Percentiles rank a stretch among this genome's conserved stretches.
These are phyloP conservation scores for Leccinum subgranulosum DNA, from an alignment of 768 basidiomycete species.

Conservation along the genomic window DNA sequence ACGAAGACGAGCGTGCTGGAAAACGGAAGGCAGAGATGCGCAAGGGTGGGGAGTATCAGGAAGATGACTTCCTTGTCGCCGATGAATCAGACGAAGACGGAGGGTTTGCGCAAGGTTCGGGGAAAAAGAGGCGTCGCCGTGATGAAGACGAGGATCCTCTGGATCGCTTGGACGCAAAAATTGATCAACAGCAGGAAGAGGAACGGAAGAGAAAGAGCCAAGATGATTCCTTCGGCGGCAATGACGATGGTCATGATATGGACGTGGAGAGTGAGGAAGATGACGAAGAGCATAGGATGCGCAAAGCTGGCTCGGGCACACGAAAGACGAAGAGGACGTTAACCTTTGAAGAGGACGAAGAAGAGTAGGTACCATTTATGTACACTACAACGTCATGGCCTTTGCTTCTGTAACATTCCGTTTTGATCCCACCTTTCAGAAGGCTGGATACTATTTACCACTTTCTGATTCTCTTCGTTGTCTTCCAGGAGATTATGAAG, in stretches of 20 bases:
- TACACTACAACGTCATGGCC: constrained; percentile 20
- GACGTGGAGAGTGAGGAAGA: constrained; percentile 74
- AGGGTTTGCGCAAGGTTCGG: constrained; percentile 33
- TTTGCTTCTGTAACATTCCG: constrained; percentile 42
- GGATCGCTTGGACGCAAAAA: constrained; percentile 69
- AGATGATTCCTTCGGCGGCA: constrained; percentile 30
- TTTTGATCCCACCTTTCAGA: constrained; percentile 54
- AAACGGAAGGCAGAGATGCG: constrained; percentile 49
- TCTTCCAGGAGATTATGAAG: constrained; percentile 73
- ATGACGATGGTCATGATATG: constrained; percentile 50
- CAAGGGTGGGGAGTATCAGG: constrained; percentile 70
- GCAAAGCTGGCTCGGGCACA: constrained; percentile 49
- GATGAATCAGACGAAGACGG: constrained; percentile 70
- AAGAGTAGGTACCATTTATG: constrained; percentile 14
- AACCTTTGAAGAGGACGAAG: constrained; percentile 60
- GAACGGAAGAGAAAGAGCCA: constrained; percentile 43
- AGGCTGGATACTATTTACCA: constrained; percentile 73
- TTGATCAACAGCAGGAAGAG: constrained; percentile 53
- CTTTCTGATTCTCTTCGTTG: constrained; percentile 76
- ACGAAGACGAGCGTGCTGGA: constrained; percentile 47
- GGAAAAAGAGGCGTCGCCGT: constrained; percentile 38
- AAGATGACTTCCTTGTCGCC: constrained; percentile 82
- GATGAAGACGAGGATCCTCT: constrained; percentile 54
- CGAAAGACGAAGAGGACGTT: constrained; percentile 54
- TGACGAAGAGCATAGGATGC: constrained; percentile 66